phyloP scores from a whole-genome alignment of 2,329 filamentous ascomycete genomes.

The Microdochium bolleyi region DNA sequence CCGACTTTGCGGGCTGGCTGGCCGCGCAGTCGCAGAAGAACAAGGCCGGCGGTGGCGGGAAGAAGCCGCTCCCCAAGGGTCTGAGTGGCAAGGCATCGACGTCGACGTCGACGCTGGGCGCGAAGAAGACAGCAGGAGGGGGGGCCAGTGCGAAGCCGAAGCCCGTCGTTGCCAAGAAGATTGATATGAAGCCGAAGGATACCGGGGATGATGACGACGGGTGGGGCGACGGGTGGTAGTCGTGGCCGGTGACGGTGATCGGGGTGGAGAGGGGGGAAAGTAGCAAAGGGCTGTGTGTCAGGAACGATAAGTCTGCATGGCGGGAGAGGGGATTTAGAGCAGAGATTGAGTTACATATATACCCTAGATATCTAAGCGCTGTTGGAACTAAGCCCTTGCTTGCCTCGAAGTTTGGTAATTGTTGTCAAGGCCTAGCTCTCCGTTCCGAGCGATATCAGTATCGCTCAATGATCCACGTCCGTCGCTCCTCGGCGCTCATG shows the following conservation, averaged over 20 bases:
- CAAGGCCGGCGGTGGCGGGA: conserved; percentile 22
- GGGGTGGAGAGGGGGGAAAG: neutral
- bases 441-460: no score
- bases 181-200: conserved; percentile 59
- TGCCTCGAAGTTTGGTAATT: neutral
- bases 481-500: conserved; percentile 39
- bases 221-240: conserved; percentile 59
- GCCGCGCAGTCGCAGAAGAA: conserved; percentile 78
- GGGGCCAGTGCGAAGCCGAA: conserved; percentile 33
- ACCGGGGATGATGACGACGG: conserved; percentile 48
- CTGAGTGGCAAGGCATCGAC: conserved; percentile 39
- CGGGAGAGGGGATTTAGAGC: no score
- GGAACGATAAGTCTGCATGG: no score
- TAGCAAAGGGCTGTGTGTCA: neutral
- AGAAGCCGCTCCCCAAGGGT: conserved; percentile 74
- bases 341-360: neutral
- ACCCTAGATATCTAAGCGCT: neutral
- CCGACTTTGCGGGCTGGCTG: conserved; percentile 93
- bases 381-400: neutral
- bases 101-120: conserved; percentile 26
- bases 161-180: conserved; percentile 51
- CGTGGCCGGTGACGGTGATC: neutral
- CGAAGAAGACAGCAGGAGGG: conserved; percentile 31
- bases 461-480: conserved; percentile 56
- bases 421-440: no score